Evolutionary conservation across 1,284 basidiomycete species (phyloP).

Genomic region (Trametes sp.): DNA sequence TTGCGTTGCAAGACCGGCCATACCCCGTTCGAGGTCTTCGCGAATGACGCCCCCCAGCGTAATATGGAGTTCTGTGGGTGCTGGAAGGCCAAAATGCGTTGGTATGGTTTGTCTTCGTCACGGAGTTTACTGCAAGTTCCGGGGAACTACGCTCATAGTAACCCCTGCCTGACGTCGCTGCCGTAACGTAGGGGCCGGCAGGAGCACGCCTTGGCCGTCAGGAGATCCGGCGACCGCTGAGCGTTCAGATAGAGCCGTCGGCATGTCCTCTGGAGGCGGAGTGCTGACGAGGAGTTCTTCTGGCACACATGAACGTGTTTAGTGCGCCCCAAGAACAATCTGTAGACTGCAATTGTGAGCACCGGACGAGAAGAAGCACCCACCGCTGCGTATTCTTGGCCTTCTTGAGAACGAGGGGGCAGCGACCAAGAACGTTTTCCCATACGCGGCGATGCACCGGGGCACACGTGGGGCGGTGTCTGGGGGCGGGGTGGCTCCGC

Average conservation of each 20-base stretch:
- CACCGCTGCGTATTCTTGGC: neutral
- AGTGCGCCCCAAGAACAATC: neutral
- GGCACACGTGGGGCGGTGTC: slow-evolving; percentile 15
- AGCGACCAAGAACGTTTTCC: slow-evolving; percentile 17
- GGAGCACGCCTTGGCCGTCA: slow-evolving; percentile 9
- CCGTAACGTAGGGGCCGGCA: slow-evolving; percentile 6
- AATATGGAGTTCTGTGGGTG: too few species aligned
- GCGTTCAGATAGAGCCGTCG: slow-evolving; percentile 8
- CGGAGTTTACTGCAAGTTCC: neutral
- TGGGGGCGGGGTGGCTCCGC: slow-evolving; percentile 1
- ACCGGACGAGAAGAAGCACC: neutral
- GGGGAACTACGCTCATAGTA: neutral
- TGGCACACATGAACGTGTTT: neutral
- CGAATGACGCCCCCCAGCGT: too few species aligned
- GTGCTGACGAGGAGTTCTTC: neutral
- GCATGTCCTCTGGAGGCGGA: neutral
- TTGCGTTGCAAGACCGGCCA: neutral
- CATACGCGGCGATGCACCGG: slow-evolving; percentile 16
- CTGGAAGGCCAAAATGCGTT: too few species aligned
- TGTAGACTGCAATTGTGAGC: too few species aligned
- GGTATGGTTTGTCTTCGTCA: too few species aligned
- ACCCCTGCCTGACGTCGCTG: slow-evolving; percentile 9
- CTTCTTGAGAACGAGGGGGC: slow-evolving; percentile 11
- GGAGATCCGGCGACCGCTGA: slow-evolving; percentile 15
- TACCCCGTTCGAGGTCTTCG: neutral